Evolutionary conservation across 108 stramenopile species (phyloP).

Genomic region (Aurantiochytrium sp.): DNA sequence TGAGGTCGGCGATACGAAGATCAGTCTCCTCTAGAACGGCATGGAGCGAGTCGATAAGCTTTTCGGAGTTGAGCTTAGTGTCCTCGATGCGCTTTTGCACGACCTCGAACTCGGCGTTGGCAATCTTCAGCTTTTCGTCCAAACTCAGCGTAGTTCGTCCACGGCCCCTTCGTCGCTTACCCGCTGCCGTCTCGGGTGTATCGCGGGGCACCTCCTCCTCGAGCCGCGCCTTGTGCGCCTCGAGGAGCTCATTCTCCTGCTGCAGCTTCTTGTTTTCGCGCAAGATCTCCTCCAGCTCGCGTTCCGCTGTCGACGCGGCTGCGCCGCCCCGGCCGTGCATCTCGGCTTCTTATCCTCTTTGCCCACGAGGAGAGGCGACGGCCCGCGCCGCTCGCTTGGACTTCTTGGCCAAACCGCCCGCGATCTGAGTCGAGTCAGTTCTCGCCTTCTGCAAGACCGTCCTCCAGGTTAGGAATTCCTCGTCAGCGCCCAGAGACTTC

Average conservation of each 20-base stretch:
- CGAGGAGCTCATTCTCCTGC: constrained; percentile 44
- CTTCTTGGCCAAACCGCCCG: no score
- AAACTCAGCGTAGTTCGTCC: constrained; percentile 39
- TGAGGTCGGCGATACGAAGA: constrained; percentile 58
- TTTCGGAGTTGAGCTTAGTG: constrained; percentile 40
- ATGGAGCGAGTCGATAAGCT: constrained; percentile 58
- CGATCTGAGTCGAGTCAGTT: no score
- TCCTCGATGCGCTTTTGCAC: constrained; percentile 26
- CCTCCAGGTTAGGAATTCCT: no score
- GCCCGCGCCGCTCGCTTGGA: no score
- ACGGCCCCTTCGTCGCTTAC: constrained; percentile 33
- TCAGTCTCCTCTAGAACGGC: constrained; percentile 64
- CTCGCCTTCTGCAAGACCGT: no score
- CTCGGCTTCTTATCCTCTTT: no score
- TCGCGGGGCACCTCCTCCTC: not conserved
- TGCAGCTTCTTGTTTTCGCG: constrained; percentile 43
- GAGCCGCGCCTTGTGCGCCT: constrained; percentile 46
- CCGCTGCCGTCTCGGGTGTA: constrained; percentile 34
- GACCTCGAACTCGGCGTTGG: constrained; percentile 40
- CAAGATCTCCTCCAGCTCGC: constrained; percentile 44
- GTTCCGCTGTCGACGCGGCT: not conserved
- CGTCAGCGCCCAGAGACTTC: no score
- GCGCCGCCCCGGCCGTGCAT: not conserved
- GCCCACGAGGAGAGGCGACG: no score
- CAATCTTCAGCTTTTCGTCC: constrained; percentile 57